Evolutionary conservation across 2,329 filamentous ascomycete genomes (phyloP), one percentile per base, ranked within the genome.

Genomic region (Xylaria sp.): DNA sequence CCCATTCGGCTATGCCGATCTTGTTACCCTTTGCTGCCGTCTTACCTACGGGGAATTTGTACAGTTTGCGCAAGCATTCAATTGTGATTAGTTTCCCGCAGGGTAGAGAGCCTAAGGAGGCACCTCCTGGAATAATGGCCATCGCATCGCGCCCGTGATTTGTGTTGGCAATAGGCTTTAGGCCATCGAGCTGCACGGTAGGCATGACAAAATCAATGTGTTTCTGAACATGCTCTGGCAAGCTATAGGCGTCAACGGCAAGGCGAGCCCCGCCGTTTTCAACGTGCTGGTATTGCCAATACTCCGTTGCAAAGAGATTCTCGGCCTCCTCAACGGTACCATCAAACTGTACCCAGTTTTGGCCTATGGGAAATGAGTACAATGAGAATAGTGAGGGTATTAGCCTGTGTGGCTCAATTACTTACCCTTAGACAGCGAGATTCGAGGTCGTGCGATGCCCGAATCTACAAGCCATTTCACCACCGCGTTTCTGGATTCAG

Each of bases 341-440:
- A 64, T 87, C 82, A 74, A 89, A 88, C 12, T 82, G 79, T 23
- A 89, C 74, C 85, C 87, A 89, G 59, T 83, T 84, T 62, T 84
- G 82, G 32, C 71, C 71, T 72, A 48, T 0, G 47, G 35, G 2
- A 40, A 29, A 32, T 68, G 16, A 67, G 67, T 27, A 58, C 12
- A 16, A 58, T 12, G 12, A 1, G 13, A 4, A 44, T 16, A 18
- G 12, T 9, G 8, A 44, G 18, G 21, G 6, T 10, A 32, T 13
- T 18, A 8, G 18, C 5, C n/a, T 18, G 9, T 6, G 2, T 25
- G 16, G n/a, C 0, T 27, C 5, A 6, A 42, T 61, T 27, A 23
- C 64, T 32, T 60, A 73, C 84, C 84, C 50, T 82, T 80, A 0
- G 86, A 86, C 51, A 87, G 82, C 48, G 78, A 79, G 51, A 90